A percentile compares a stretch with the other conserved stretches of the same genome.
phyloP scores from a whole-genome alignment of 805 yeast species.

The Ogataea neopini region DNA sequence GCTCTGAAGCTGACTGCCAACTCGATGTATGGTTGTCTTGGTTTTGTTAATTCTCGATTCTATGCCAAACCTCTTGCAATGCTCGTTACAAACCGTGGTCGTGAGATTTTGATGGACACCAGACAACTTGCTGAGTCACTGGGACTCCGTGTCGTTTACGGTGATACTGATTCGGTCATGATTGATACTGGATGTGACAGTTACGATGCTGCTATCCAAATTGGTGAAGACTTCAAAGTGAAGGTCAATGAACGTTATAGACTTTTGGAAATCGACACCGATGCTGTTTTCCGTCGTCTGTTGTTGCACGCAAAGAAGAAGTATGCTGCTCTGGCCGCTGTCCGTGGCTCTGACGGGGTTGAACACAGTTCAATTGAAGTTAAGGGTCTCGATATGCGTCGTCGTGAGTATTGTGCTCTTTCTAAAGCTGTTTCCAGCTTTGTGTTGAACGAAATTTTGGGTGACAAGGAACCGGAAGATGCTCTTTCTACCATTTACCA shows the following conservation, averaged over 20 bases:
- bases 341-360: conserved; percentile 48
- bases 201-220: conserved; percentile 70
- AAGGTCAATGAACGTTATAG: conserved; percentile 87
- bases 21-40: conserved; percentile 99
- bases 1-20: conserved; percentile 96
- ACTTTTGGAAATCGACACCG: conserved; percentile 90
- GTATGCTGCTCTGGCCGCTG: conserved; percentile 84
- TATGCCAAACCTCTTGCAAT: conserved; percentile 95
- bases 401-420: conserved; percentile 93
- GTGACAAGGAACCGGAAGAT: conserved; percentile 73
- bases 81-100: conserved; percentile 92
- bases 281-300: conserved; percentile 83
- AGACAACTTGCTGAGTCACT: conserved; percentile 87
- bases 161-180: conserved; percentile 99
- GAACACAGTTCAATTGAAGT: conserved; percentile 71
- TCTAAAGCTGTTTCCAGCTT: conserved; percentile 85
- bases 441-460: conserved; percentile 69
- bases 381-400: conserved; percentile 94
- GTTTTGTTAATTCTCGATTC: conserved; percentile 87
- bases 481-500: conserved; percentile 71
- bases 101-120: conserved; percentile 92
- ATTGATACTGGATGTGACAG: conserved; percentile 81
- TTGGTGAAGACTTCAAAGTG: conserved; percentile 83
- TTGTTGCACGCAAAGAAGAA: conserved; percentile 94
- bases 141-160: conserved; percentile 85